Evolutionary conservation across 2,329 filamentous ascomycete genomes (phyloP), one percentile per base, ranked within the genome.

Genomic region (Fusarium phyllophilum): DNA sequence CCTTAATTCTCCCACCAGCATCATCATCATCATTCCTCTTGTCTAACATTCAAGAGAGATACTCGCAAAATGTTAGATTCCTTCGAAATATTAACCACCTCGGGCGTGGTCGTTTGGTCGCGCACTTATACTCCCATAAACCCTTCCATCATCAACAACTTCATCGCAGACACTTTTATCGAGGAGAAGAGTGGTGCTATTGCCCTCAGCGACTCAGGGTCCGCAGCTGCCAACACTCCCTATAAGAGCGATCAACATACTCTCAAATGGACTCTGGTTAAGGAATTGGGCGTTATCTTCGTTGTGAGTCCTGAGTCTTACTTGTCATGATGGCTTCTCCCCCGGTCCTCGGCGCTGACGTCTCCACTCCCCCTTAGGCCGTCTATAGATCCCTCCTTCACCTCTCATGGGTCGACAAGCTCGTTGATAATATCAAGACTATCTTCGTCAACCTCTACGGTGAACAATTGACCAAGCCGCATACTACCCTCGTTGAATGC

Each of bases 141-240:
- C 81, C 89, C 93, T 48, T 91, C 93, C 77, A 88, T 98, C 74
- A 92, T 99, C 86, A 98, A 99, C 86, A 93, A 90, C 86, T 92
- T 99, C 83, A 98, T 99, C 84, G 92, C 92, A 82, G 95, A 98
- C 83, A 94, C 98, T 80, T 98, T 99, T 82, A 98, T 99, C 80
- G 96, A 99, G 84, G 96, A 98, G 86, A 95, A 94, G 82, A 89
- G 89, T 68, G 88, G 90, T 66, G 87, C 87, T 57, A 86, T 88
- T 60, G 86, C 89, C 62, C 86, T 90, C 59, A 89, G 90, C 74
- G 89, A 91, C 69, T 84, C 87, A 54, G 85, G 84, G 56, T 89
- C 91, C 12, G 88, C 90, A 20, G 85, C 89, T 22, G 86, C 84
- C 57, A 94, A 94, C 76, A 90, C 93, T 22, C 88, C 92, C 1